These are phyloP conservation scores for Mycena floridula DNA, from an alignment of 768 basidiomycete species.

Conservation along the genomic window DNA sequence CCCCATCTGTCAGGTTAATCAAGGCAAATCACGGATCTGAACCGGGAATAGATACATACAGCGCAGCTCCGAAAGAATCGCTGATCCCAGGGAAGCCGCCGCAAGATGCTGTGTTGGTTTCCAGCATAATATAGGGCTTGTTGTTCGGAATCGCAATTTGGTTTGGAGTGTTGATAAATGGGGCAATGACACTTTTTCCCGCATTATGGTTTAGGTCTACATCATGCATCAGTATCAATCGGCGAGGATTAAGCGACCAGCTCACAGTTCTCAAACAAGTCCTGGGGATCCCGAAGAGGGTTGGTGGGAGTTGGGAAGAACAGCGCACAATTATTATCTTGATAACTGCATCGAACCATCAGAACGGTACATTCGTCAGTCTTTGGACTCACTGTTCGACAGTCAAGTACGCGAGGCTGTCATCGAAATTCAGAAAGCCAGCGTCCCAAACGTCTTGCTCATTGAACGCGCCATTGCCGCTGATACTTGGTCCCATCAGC, in stretches of 20 bases:
- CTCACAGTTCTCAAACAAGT: conserved; percentile 42
- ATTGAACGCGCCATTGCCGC: background rate
- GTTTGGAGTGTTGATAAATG: conserved; percentile 43
- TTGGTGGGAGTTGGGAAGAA: conserved; percentile 34
- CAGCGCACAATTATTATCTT: conserved; percentile 54
- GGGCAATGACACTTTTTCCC: conserved; percentile 33
- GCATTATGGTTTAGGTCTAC: conserved; percentile 61
- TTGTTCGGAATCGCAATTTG: conserved; percentile 28
- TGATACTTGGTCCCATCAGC: conserved; percentile 35
- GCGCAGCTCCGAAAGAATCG: conserved; percentile 35
- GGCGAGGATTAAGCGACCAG: conserved; percentile 35
- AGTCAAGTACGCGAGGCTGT: conserved; percentile 31
- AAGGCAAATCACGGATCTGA: too few relatives aligned
- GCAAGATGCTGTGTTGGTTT: conserved; percentile 38
- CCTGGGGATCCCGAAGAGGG: conserved; percentile 33
- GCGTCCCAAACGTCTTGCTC: conserved; percentile 31
- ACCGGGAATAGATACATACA: too few relatives aligned
- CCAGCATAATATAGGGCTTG: conserved; percentile 32
- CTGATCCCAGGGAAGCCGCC: conserved; percentile 38
- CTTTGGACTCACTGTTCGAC: conserved; percentile 32
- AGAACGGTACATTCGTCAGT: background rate
- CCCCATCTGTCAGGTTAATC: too few relatives aligned
- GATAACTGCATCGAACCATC: conserved; percentile 1
- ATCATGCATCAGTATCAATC: conserved; percentile 45
- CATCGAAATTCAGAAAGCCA: conserved; percentile 26